These are phyloP conservation scores for Blakeslea trispora DNA, from an alignment of 371 early-diverging fungal genomes.

Conservation along the genomic window DNA sequence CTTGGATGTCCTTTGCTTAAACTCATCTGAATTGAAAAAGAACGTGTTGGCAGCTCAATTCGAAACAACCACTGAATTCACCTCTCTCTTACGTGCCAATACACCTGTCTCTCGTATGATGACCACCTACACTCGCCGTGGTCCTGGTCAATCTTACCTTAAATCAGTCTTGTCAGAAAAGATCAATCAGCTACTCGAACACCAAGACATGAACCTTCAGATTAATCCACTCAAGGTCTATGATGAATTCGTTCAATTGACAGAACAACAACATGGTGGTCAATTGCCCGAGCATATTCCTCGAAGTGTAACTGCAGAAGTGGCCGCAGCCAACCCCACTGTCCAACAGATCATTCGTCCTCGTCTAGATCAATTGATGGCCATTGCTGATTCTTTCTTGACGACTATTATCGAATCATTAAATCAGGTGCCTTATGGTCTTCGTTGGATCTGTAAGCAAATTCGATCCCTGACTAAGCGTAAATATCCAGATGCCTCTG, in stretches of 20 bases:
- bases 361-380: slow-evolving; percentile 71
- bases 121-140: slow-evolving; percentile 94
- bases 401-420: slow-evolving; percentile 75
- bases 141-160: slow-evolving; percentile 92
- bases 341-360: slow-evolving; percentile 78
- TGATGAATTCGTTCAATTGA: slow-evolving; percentile 68
- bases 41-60: slow-evolving; percentile 89
- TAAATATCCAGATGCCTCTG: slow-evolving; percentile 84
- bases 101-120: slow-evolving; percentile 96
- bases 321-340: slow-evolving; percentile 65
- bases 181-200: slow-evolving; percentile 62
- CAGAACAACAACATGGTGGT: slow-evolving; percentile 53
- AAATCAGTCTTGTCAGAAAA: slow-evolving; percentile 84
- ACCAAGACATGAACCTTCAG: slow-evolving; percentile 75
- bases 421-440: slow-evolving; percentile 87
- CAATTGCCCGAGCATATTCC: slow-evolving; percentile 36
- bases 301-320: slow-evolving; percentile 68
- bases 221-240: slow-evolving; percentile 87
- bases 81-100: slow-evolving; percentile 88
- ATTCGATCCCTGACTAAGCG: slow-evolving; percentile 84
- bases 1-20: too few relatives aligned
- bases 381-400: slow-evolving; percentile 79
- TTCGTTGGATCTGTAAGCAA: slow-evolving; percentile 96
- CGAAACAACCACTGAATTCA: slow-evolving; percentile 85
- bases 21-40: too few relatives aligned